A percentile compares a stretch with the other conserved stretches of the same genome.
Conservation (phyloP, 495 filamentous ascomycete species). For the Daldinia loculata region DNA sequence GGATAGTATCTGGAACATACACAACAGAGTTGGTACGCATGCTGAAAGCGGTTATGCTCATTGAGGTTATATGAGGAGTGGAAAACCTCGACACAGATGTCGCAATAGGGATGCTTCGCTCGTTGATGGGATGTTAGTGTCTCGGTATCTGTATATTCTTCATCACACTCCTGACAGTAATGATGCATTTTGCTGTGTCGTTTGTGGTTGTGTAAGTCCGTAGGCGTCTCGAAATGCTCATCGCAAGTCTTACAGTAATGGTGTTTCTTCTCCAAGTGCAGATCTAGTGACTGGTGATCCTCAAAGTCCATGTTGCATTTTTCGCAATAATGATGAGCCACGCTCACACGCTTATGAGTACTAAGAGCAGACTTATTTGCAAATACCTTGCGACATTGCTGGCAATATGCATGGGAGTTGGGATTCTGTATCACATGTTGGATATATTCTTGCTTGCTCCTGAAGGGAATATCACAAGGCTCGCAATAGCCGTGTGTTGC, state of each 20-base stretch:
- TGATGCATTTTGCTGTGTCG: not conserved
- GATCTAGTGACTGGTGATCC: not conserved
- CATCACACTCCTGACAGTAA: not conserved
- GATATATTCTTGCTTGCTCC: not conserved
- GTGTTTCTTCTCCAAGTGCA: constrained; percentile 4
- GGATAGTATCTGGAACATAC: not conserved
- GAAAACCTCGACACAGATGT: not conserved
- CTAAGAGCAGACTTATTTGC: not conserved
- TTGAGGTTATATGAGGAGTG: not conserved
- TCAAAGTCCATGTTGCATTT: constrained; percentile 5
- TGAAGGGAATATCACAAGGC: not conserved
- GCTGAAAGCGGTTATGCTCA: not conserved
- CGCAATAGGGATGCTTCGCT: constrained; percentile 1
- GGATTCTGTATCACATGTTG: not conserved
- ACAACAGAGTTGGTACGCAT: not conserved
- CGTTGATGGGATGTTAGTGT: not conserved
- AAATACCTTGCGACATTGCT: constrained; percentile 2
- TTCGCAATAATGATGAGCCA: constrained; percentile 7
- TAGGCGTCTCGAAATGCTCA: not conserved
- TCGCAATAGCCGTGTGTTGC: constrained; percentile 7
- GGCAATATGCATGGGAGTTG: not conserved
- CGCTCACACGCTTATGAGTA: not conserved
- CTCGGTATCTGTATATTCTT: not conserved
- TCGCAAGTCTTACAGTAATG: not conserved
- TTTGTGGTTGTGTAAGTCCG: not conserved